Base-by-base conservation (phyloP, 1,284 basidiomycete species). In the Trichosporon inkin region DNA sequence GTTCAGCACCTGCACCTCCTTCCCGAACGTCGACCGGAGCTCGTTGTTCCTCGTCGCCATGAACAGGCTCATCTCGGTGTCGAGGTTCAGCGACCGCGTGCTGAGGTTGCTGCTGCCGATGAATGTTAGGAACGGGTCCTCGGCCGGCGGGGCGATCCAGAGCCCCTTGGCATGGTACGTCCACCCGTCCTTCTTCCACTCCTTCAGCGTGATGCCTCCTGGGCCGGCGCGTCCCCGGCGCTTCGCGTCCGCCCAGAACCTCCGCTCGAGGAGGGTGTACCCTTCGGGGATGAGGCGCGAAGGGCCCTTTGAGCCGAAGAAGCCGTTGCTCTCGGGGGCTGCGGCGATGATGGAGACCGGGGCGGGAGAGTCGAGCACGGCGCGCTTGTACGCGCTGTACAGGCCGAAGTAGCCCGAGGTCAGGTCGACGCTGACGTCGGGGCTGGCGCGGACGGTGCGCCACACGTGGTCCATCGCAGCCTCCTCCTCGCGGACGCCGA, bases 41-140 rank as follows among this genome's bases (percentile, higher is more conserved):
- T 71, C 61, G 0, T 77, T 67, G 3, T 82, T 83, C 8, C 86
- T 84, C 7, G 92, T 86, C 38, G 88, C 78, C 80, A 98, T 84
- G 47, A 96, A 75, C 67, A 98, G 89, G 1, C 91, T 94, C 38
- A 97, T 84, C 72, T 99, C 95, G 13, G 92, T 89, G 77, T 99
- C 96, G 51, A 96, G 85, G 65, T 89, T 84, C 1, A 92, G 86
- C 1, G 92, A 95, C 3, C 95, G 87, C 0, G 90, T 88, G 69
- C 95, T 96, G 59, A 97, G 86, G 76, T 99, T 99, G 2, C 93
- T 95, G 0, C 92, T 96, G 11, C 95, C 96, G 72, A 99, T 89
- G 54, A 98, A 84, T 0, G 94, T 95, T 41, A 92, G 77, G 62
- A 85, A 79, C 0, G 92, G 90, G 14, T 80, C 78, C 17, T 13